phyloP scores from a whole-genome alignment of 805 yeast species.

The Suhomyces prunicola region DNA sequence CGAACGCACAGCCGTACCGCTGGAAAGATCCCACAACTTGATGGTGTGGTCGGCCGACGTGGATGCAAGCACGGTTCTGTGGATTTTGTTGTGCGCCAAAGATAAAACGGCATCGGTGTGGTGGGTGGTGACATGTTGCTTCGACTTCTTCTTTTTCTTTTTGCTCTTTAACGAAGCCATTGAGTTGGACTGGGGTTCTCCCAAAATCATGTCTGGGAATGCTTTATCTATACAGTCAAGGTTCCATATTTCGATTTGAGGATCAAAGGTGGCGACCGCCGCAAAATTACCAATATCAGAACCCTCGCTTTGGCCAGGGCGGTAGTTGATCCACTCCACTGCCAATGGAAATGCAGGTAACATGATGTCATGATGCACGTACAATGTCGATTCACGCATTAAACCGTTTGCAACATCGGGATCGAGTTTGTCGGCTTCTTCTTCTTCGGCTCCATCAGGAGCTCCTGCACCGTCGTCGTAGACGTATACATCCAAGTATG shows the following conservation, averaged over 20 bases:
- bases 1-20: slow-evolving; percentile 74
- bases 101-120: slow-evolving; percentile 95
- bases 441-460: slow-evolving; percentile 63
- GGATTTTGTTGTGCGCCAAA: slow-evolving; percentile 73
- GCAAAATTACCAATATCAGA: slow-evolving; percentile 80
- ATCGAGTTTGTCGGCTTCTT: slow-evolving; percentile 63
- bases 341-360: slow-evolving; percentile 95
- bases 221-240: slow-evolving; percentile 89
- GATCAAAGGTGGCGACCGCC: slow-evolving; percentile 96
- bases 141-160: slow-evolving; percentile 49
- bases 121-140: slow-evolving; percentile 61
- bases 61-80: slow-evolving; percentile 84
- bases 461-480: slow-evolving; percentile 93
- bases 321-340: slow-evolving; percentile 89
- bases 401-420: slow-evolving; percentile 74
- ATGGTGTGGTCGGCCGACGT: slow-evolving; percentile 95
- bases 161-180: slow-evolving; percentile 38
- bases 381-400: slow-evolving; percentile 69
- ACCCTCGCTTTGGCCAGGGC: slow-evolving; percentile 47
- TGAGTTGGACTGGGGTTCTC: slow-evolving; percentile 58
- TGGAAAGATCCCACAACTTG: slow-evolving; percentile 88
- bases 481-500: slow-evolving; percentile 87
- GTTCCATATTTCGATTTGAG: slow-evolving; percentile 96
- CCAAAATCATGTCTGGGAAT: slow-evolving; percentile 89
- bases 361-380: slow-evolving; percentile 96